Evolutionary conservation across 208 protist genomes (phyloP), one percentile per base, ranked within the genome.

Genomic region (Trypanosoma rangeli): DNA sequence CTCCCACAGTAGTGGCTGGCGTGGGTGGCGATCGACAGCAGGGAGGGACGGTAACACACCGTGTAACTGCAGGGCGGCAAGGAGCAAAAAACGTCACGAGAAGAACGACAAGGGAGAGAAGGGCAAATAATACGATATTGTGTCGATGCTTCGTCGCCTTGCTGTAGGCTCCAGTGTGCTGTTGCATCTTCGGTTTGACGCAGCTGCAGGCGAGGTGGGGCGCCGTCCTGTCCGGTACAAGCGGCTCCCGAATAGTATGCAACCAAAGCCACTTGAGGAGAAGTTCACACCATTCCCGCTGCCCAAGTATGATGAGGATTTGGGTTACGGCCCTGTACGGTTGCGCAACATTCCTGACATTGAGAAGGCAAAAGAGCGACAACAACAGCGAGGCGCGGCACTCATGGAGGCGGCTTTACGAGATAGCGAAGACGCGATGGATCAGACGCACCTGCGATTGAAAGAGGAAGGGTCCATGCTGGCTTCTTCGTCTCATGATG

Each of bases 221-320:
- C 26, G 35, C 2, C 50, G n/a, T 28, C 22, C 18, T 37, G 74
- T 67, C 64, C 62, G 22, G 56, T 86, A 48, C 52, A 67, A 15
- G 22, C 18, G 59, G 0, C 50, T 94, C 16, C 87, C 90, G 0
- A 77, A 79, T 39, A 89, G 80, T 68, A 94, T 96, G 87, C 78
- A 80, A 48, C 86, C 90, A 15, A 90, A 91, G 63, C 37, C 42
- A 0, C 74, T 96, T 7, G 18, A 61, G 4, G 44, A 80, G 0
- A 67, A 85, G 58, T 94, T 93, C 63, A 96, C 87, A 0, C 91
- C 91, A 0, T 96, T 94, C 70, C 91, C 91, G 15, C 72, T 96
- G 22, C 88, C 91, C 3, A 91, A 86, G 68, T 86, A 93, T 69
- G 91, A 96, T 64, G 83, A 67, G 18, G 68, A 74, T 0, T 63